These are phyloP conservation scores for Metschnikowia lachancei DNA, from an alignment of 805 yeast species.

Conservation along the genomic window DNA sequence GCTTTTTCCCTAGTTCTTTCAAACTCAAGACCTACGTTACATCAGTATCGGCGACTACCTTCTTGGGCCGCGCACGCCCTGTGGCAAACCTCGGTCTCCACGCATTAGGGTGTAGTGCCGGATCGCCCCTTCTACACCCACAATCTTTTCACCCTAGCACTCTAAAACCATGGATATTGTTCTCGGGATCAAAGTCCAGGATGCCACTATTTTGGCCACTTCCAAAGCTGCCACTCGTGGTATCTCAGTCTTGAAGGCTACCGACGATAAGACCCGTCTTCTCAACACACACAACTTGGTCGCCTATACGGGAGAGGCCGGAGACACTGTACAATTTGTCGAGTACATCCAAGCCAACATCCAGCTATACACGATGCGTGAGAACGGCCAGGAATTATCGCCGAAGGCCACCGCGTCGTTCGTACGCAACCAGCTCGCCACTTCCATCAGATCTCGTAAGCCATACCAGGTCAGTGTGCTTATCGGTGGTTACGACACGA, in stretches of 20 bases:
- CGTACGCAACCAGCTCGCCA: conserved; percentile 84
- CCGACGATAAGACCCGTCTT: conserved; percentile 76
- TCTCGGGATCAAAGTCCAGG: conserved; percentile 79
- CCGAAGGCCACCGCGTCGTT: conserved; percentile 87
- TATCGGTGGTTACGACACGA: conserved; percentile 76
- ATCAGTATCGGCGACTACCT: too few species aligned
- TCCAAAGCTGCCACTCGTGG: conserved; percentile 93
- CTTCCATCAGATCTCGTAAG: conserved; percentile 79
- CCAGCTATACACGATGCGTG: conserved; percentile 83
- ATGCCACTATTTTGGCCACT: conserved; percentile 85
- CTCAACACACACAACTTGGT: conserved; percentile 74
- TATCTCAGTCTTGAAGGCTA: conserved; percentile 71
- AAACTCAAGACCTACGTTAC: too few species aligned
- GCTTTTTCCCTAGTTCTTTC: too few species aligned
- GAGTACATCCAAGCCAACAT: conserved; percentile 92
- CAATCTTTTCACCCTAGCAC: not conserved
- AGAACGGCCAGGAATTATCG: conserved; percentile 68
- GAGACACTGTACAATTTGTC: conserved; percentile 94
- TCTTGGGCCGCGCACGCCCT: conserved; percentile 14
- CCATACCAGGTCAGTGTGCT: conserved; percentile 94
- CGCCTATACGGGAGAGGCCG: conserved; percentile 94
- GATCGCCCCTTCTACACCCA: not conserved
- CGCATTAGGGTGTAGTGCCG: not conserved
- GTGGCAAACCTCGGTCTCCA: conserved; percentile 18
- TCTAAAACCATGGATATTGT: conserved; percentile 74